These are phyloP conservation scores for Neurospora sp. DNA, from an alignment of 495 filamentous ascomycete genomes.

Conservation along the genomic window DNA sequence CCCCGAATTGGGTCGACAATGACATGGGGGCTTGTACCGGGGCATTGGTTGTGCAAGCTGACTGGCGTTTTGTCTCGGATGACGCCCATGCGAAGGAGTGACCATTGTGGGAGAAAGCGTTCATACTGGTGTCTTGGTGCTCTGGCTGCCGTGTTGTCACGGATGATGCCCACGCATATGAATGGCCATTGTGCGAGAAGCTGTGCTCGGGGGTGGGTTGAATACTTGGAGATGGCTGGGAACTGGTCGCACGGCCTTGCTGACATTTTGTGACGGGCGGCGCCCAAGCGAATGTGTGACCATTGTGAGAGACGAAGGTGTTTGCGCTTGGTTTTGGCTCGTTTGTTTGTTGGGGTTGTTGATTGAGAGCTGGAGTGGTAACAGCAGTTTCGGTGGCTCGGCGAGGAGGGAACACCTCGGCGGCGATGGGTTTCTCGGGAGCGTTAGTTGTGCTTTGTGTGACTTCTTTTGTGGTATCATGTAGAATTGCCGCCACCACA, in stretches of 20 bases:
- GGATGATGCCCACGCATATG: neutral
- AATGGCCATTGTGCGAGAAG: neutral
- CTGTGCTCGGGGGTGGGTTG: neutral
- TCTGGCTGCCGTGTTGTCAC: neutral
- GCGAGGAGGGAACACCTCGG: neutral
- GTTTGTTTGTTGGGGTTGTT: neutral
- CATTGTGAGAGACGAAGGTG: neutral
- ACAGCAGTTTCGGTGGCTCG: neutral
- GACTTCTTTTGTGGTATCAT: neutral
- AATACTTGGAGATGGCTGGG: neutral
- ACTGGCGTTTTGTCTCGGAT: neutral
- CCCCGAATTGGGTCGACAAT: neutral
- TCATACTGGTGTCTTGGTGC: neutral
- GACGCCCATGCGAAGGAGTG: neutral
- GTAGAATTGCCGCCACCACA: neutral
- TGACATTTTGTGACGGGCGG: neutral
- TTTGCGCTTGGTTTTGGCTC: neutral
- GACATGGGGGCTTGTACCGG: neutral
- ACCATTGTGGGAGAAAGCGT: neutral
- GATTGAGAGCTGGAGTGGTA: neutral
- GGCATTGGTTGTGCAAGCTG: neutral
- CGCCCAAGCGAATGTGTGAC: neutral
- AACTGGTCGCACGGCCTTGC: neutral
- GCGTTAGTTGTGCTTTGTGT: neutral
- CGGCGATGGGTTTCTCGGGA: neutral